Percentiles rank a stretch among this genome's conserved stretches.
phyloP scores from a whole-genome alignment of 2,329 filamentous ascomycete genomes.

The Pyricularia grisea region DNA sequence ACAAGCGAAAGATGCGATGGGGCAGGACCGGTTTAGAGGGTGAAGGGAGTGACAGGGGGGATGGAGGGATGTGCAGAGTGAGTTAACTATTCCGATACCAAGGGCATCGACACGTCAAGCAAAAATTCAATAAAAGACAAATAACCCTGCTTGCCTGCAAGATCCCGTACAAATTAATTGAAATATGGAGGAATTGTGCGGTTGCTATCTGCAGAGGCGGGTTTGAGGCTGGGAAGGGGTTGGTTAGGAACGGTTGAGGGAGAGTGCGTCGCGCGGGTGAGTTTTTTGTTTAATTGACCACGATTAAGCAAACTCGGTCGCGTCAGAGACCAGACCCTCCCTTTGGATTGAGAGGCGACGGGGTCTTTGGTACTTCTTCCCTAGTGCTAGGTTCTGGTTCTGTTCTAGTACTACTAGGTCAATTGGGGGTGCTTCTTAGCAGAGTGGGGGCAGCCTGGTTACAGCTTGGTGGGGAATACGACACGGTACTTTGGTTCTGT shows the following conservation, averaged over 20 bases:
- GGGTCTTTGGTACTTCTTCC: neutral
- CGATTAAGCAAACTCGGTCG: neutral
- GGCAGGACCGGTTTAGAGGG: neutral
- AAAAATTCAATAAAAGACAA: neutral
- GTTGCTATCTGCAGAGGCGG: neutral
- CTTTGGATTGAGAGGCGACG: neutral
- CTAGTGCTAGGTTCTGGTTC: no score
- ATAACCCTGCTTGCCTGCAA: neutral
- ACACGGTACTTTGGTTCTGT: neutral
- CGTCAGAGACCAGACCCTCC: neutral
- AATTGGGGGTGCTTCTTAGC: neutral
- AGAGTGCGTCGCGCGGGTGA: neutral
- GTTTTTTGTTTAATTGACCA: constrained; percentile 1
- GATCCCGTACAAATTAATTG: neutral
- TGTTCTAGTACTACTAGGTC: neutral
- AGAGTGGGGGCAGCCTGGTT: neutral
- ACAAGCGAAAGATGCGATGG: neutral
- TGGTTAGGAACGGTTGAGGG: neutral
- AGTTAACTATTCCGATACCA: neutral
- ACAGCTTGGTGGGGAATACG: neutral
- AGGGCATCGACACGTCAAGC: neutral
- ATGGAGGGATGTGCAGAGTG: neutral
- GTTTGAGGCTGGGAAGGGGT: neutral
- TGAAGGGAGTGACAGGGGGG: neutral
- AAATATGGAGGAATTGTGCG: neutral